Conservation (phyloP, 148 eudicot species). For the Talinum fruticosum region DNA sequence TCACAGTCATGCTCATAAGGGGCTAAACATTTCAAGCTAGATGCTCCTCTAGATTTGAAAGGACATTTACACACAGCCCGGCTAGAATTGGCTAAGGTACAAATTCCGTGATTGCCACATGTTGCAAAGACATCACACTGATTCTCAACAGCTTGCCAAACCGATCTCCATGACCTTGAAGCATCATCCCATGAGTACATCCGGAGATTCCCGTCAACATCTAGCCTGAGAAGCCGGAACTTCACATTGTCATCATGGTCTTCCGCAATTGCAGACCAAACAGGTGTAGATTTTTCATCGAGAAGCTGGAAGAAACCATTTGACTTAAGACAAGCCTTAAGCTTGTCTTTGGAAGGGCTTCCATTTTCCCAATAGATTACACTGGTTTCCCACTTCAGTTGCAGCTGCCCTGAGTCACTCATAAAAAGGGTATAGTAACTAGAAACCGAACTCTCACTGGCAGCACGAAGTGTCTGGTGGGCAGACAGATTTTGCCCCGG, state of each 20-base stretch:
- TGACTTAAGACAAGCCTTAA: slow-evolving; percentile 38
- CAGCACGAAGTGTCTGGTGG: slow-evolving; percentile 43
- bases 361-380: slow-evolving; percentile 45
- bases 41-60: slow-evolving; percentile 21
- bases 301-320: slow-evolving; percentile 48
- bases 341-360: slow-evolving; percentile 22
- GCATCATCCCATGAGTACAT: slow-evolving; percentile 52
- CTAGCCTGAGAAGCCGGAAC: slow-evolving; percentile 55
- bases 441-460: slow-evolving; percentile 41
- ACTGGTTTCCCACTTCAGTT: slow-evolving; percentile 47
- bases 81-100: slow-evolving; percentile 35
- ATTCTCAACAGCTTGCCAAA: slow-evolving; percentile 65
- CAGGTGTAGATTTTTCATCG: slow-evolving; percentile 30
- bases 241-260: slow-evolving; percentile 54
- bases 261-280: slow-evolving; percentile 54
- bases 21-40: slow-evolving; percentile 40
- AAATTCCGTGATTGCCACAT: slow-evolving; percentile 51
- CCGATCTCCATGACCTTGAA: slow-evolving; percentile 41
- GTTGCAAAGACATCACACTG: slow-evolving; percentile 70
- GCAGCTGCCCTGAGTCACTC: slow-evolving; percentile 34
- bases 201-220: slow-evolving; percentile 65
- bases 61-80: slow-evolving; percentile 49
- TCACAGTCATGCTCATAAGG: slow-evolving; percentile 41
- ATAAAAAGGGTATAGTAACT: slow-evolving; percentile 51
- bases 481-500: slow-evolving; percentile 50